Evolutionary conservation across 1,284 basidiomycete species (phyloP).

Genomic region (Malassezia arunalokei): DNA sequence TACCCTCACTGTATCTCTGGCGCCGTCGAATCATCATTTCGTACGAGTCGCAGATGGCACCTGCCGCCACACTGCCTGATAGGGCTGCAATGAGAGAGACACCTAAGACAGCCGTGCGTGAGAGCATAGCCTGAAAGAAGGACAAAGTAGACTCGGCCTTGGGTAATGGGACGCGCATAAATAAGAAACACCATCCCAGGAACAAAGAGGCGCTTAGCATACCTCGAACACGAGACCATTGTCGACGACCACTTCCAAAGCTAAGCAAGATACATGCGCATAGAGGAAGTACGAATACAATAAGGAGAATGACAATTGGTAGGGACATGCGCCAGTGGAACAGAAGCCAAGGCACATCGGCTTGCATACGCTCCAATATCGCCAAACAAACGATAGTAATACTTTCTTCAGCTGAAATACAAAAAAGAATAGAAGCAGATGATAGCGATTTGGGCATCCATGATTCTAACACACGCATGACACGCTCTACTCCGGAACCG

Average conservation of each 20-base stretch:
- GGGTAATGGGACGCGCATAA: constrained; percentile 39
- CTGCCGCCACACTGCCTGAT: constrained; percentile 47
- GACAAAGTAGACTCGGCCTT: constrained; percentile 15
- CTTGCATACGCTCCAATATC: constrained; percentile 26
- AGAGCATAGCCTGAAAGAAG: constrained; percentile 23
- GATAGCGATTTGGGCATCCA: not conserved
- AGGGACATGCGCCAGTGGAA: constrained; percentile 19
- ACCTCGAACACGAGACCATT: constrained; percentile 13
- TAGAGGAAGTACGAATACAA: constrained; percentile 22
- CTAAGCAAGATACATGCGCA: constrained; percentile 30
- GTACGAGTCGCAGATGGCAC: constrained; percentile 48
- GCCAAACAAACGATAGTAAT: constrained; percentile 31
- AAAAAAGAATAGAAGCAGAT: constrained; percentile 25
- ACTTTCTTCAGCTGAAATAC: constrained; percentile 34
- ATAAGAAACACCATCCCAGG: constrained; percentile 28
- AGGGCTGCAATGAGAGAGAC: constrained; percentile 47
- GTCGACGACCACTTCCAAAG: constrained; percentile 19
- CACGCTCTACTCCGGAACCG: not conserved
- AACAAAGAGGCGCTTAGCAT: constrained; percentile 25
- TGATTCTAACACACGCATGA: not conserved
- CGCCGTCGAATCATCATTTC: constrained; percentile 30
- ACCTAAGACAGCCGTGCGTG: constrained; percentile 47
- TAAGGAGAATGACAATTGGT: constrained; percentile 18
- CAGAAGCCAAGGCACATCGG: constrained; percentile 8
- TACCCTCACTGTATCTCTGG: not conserved